Percentiles rank a stretch among this genome's conserved stretches.
These are phyloP conservation scores for Hyaloscypha hepaticicola DNA, from an alignment of 495 filamentous ascomycete species.

Conservation along the genomic window DNA sequence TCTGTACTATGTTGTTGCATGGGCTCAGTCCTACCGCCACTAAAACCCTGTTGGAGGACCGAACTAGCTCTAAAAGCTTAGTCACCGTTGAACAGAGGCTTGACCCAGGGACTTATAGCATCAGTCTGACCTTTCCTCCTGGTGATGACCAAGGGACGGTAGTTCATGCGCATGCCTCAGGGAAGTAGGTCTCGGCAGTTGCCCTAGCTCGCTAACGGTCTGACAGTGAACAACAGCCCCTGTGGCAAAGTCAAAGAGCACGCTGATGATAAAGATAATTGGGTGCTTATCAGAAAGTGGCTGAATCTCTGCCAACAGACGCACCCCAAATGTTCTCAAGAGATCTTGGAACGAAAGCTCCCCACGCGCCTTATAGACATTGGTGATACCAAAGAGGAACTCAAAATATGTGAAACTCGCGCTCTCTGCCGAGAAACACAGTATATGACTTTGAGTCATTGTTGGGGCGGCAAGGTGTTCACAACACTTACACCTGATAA, in stretches of 20 bases:
- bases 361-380: conserved; percentile 13
- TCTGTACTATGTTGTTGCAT: background rate
- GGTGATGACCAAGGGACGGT: background rate
- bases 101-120: background rate
- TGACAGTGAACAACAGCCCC: background rate
- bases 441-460: conserved; percentile 13
- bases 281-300: background rate
- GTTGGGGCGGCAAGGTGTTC: conserved; percentile 12
- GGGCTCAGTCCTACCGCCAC: background rate
- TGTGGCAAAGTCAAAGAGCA: background rate
- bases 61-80: background rate
- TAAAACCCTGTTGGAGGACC: background rate
- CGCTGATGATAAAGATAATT: background rate
- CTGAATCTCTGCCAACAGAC: background rate
- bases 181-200: background rate
- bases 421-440: background rate
- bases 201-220: background rate
- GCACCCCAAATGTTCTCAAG: background rate
- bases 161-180: background rate
- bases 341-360: background rate
- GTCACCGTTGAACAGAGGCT: background rate
- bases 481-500: conserved; percentile 2
- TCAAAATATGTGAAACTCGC: background rate
- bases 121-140: background rate
- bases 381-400: background rate